Evolutionary conservation across 2,329 filamentous ascomycete species (phyloP), one percentile per base, ranked within the genome.

Genomic region (Hymenoscyphus fructigenus): DNA sequence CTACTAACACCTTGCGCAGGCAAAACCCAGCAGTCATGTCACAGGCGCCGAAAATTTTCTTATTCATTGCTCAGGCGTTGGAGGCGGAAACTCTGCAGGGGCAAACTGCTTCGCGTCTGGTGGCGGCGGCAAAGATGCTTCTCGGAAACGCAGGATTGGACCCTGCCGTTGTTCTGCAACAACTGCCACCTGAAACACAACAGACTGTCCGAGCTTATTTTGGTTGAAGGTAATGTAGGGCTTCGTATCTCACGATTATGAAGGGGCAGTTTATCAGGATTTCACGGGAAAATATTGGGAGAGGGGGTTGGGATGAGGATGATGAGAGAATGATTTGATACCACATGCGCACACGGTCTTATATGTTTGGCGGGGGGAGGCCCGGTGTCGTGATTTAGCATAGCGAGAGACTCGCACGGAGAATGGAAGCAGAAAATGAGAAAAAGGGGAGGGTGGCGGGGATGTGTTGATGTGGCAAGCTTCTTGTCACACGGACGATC

Each of bases 11-110:
- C 80, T 73, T 62, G 44, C 68, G 58, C n/a, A 98, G 95, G 78
- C 91, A 91, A 87, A 91, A 97, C 74, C 91, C 92, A 0, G 88
- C 87, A 15, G 91, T 97, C 57, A 83, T 92, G 73, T 82, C 84
- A 68, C 91, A 95, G 75, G 88, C 92, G 6, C 86, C 86, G 69
- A 92, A 93, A 77, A 85, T 93, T 66, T 98, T 99, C 75, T 86
- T 90, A 29, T 90, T 88, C 73, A 91, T 98, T 63, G 92, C 89
- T 29, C 90, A 96, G 77, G 94, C 93, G 23, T 87, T 99, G 15
- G 94, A 97, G 75, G 90, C 92, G 5, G 92, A 97, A 75, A 94
- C 93, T 20, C 82, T 99, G 50, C 91, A 93, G 75, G 93, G 93
- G 23, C 88, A 93, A 75, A 93, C 91, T 23, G 92, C 91, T 29